phyloP scores from a whole-genome alignment of 257 asterid genomes.

The Penstemon barbatus region DNA sequence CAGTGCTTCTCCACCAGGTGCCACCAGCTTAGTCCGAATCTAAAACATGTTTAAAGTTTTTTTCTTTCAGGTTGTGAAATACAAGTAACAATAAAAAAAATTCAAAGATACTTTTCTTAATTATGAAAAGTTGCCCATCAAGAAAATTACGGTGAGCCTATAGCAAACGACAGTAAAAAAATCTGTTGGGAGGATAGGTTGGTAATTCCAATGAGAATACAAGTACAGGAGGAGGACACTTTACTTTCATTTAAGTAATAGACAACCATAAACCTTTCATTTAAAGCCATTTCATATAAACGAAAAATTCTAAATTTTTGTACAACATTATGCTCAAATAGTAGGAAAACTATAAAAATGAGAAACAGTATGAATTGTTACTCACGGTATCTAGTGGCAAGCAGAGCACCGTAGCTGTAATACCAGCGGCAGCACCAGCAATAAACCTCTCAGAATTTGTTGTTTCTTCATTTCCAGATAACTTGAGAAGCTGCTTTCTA shows the following conservation, averaged over 20 bases:
- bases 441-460: slow-evolving; percentile 73
- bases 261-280: slow-evolving; percentile 15
- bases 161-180: not conserved
- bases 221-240: not conserved
- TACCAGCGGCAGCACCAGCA: slow-evolving; percentile 99
- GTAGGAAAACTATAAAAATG: slow-evolving; percentile 1
- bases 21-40: slow-evolving; percentile 93
- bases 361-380: slow-evolving; percentile 11
- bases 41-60: slow-evolving; percentile 40
- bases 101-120: not conserved
- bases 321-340: not conserved
- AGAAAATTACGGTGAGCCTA: not conserved
- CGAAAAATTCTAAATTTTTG: not conserved
- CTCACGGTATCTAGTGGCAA: slow-evolving; percentile 97
- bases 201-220: not conserved
- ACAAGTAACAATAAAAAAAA: not conserved
- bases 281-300: slow-evolving; percentile 1
- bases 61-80: slow-evolving; percentile 22
- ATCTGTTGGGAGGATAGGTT: slow-evolving; percentile 7
- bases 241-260: slow-evolving; percentile 12
- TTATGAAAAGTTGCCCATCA: slow-evolving; percentile 1
- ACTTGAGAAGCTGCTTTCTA: slow-evolving; percentile 74
- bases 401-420: slow-evolving; percentile 96
- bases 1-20: slow-evolving; percentile 90
- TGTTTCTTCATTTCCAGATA: slow-evolving; percentile 80